phyloP scores from a whole-genome alignment of 1,284 basidiomycete genomes.

The Ceratobasidium sp. region DNA sequence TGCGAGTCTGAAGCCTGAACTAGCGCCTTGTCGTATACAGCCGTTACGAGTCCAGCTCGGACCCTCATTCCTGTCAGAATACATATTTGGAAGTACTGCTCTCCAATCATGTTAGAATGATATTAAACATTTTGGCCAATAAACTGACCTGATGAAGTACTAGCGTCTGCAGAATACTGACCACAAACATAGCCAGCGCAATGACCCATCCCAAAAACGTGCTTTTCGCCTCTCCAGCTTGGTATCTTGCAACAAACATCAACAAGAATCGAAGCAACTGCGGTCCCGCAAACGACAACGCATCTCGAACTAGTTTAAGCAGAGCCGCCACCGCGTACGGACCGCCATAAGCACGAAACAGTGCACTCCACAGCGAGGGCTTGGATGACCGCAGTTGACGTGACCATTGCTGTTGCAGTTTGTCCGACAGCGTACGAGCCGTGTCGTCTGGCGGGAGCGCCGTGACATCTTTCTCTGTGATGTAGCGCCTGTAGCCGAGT shows the following conservation, averaged over 20 bases:
- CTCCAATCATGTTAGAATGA: no score
- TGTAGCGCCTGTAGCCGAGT: conserved; percentile 63
- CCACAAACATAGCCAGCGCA: conserved; percentile 83
- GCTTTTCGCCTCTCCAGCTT: conserved; percentile 56
- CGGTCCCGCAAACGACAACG: conserved; percentile 88
- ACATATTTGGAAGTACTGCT: conserved; percentile 83
- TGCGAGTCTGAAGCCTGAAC: conserved; percentile 86
- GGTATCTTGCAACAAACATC: conserved; percentile 84
- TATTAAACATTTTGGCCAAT: background rate
- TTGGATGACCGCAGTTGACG: conserved; percentile 48
- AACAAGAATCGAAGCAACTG: conserved; percentile 88
- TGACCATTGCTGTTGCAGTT: conserved; percentile 68
- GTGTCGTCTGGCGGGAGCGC: conserved; percentile 77
- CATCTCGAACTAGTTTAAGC: conserved; percentile 85
- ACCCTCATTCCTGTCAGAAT: conserved; percentile 93
- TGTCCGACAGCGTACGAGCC: conserved; percentile 76
- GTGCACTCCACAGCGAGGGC: conserved; percentile 78
- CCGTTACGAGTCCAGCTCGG: conserved; percentile 86
- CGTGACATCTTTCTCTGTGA: conserved; percentile 85
- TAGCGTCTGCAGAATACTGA: conserved; percentile 83
- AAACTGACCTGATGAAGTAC: conserved; percentile 82
- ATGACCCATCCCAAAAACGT: conserved; percentile 79
- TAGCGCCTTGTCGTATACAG: conserved; percentile 90
- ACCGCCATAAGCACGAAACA: conserved; percentile 83
- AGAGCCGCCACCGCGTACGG: conserved; percentile 78